A percentile compares a stretch with the other conserved stretches of the same genome.
Evolutionary conservation across 208 protist species (phyloP).

Genomic region (Herpetomonas samuelpessoai): DNA sequence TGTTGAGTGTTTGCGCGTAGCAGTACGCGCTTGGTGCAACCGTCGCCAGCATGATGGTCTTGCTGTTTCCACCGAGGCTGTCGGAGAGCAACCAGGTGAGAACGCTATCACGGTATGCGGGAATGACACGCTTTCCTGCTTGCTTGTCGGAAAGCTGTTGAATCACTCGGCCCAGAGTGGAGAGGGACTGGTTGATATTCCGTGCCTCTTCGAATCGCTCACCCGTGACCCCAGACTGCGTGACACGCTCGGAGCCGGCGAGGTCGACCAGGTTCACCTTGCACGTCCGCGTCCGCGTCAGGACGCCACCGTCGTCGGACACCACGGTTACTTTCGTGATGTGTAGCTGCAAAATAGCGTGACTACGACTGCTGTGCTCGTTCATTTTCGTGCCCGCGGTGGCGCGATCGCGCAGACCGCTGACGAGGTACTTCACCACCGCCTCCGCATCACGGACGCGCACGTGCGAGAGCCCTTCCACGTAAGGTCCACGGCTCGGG

Average conservation of each 20-base stretch:
- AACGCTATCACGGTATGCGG: conserved; percentile 85
- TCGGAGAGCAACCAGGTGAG: conserved; percentile 91
- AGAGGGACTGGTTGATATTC: conserved; percentile 89
- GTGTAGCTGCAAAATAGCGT: conserved; percentile 90
- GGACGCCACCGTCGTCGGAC: conserved; percentile 60
- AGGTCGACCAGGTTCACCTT: conserved; percentile 91
- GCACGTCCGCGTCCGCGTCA: conserved; percentile 62
- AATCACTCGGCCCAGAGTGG: conserved; percentile 83
- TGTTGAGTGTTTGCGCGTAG: conserved; percentile 85
- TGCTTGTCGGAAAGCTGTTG: conserved; percentile 88
- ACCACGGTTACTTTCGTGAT: conserved; percentile 65
- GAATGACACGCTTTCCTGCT: conserved; percentile 78
- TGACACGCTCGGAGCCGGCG: conserved; percentile 87
- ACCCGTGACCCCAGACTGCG: conserved; percentile 89
- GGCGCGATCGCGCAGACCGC: conserved; percentile 89
- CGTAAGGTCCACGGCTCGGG: conserved; percentile 82
- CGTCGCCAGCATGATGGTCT: conserved; percentile 90
- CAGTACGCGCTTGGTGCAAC: conserved; percentile 88
- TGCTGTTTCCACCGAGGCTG: conserved; percentile 90
- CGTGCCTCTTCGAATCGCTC: conserved; percentile 90
- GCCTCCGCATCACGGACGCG: conserved; percentile 81
- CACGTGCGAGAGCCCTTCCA: conserved; percentile 91
- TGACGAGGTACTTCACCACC: conserved; percentile 88
- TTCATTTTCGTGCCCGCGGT: conserved; percentile 91
- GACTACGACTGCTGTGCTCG: conserved; percentile 88